Percentiles rank a stretch among this genome's conserved stretches.
Evolutionary conservation across 495 filamentous ascomycete species (phyloP).

Genomic region (Penicillium flavigenum): DNA sequence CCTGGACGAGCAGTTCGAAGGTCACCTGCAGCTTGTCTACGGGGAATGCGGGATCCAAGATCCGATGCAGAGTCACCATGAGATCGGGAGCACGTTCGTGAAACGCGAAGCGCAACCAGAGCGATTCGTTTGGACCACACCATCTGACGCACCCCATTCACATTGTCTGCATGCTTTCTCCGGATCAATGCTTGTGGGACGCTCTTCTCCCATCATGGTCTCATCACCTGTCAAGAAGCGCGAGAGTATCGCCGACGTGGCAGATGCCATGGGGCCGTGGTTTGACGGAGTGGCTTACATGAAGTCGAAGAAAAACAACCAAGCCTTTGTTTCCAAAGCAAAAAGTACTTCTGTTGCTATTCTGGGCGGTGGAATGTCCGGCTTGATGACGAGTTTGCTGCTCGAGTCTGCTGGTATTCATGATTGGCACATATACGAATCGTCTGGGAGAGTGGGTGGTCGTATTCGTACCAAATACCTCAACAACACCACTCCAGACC

Average conservation of each 20-base stretch:
- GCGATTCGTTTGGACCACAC: slow-evolving; percentile 37
- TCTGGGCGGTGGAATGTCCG: slow-evolving; percentile 67
- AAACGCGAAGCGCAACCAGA: slow-evolving; percentile 31
- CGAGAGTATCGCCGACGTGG: slow-evolving; percentile 35
- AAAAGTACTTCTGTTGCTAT: slow-evolving; percentile 55
- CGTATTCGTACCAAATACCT: slow-evolving; percentile 65
- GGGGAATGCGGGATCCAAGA: slow-evolving; percentile 28
- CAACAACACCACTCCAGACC: slow-evolving; percentile 50
- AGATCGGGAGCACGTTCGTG: slow-evolving; percentile 27
- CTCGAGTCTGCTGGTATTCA: slow-evolving; percentile 54
- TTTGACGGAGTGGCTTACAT: slow-evolving; percentile 67
- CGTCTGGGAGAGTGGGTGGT: slow-evolving; percentile 51
- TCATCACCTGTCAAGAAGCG: slow-evolving; percentile 21
- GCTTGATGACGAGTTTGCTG: slow-evolving; percentile 56
- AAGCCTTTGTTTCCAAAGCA: slow-evolving; percentile 51
- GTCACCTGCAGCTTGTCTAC: slow-evolving; percentile 32
- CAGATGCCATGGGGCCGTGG: slow-evolving; percentile 64
- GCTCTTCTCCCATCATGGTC: slow-evolving; percentile 27
- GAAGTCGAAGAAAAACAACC: slow-evolving; percentile 51
- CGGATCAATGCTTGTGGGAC: slow-evolving; percentile 20
- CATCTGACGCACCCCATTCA: slow-evolving; percentile 29
- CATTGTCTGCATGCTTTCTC: slow-evolving; percentile 39
- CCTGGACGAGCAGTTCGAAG: slow-evolving; percentile 27
- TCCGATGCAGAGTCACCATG: slow-evolving; percentile 26
- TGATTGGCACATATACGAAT: slow-evolving; percentile 56